Evolutionary conservation across 495 filamentous ascomycete species (phyloP), one percentile per base, ranked within the genome.

Genomic region (Glarea lozoyensis): DNA sequence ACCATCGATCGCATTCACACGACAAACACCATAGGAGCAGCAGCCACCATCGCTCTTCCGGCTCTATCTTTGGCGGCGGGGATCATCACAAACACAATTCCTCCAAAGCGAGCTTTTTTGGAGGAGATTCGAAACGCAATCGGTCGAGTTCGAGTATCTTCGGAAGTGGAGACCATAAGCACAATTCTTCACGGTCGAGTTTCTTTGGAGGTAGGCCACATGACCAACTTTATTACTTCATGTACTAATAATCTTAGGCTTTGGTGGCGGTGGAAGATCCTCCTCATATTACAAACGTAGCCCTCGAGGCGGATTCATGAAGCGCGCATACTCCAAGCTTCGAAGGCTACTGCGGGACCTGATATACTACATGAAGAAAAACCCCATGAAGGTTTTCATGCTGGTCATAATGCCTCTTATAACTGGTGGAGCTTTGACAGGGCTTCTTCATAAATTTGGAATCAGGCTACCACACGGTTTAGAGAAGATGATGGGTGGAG

Each of bases 341-440:
- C 80, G 76, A 53, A 79, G 78, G 19, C 66, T 89, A 21, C 58
- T 93, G 21, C 81, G 82, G 42, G 77, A 88, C 49, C 73, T 94
- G 10, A 70, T 73, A 50, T 70, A 76, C 58, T 93, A 88, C 60
- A 81, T 82, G 42, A 78, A 84, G 55, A 68, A 75, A 6, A 77
- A 94, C 57, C 88, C 88, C 0, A 52, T 86, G 50, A 92, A 89
- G 62, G 81, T 90, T 2, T 79, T 93, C 61, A 76, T 89, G 67
- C 69, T 92, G 13, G 81, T 93, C 22, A 75, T 93, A 40, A 72
- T 94, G 69, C 88, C 88, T 15, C 68, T 96, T 35, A 65, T 94
- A 43, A 86, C 81, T 0, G 85, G 85, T 37, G 88, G 88, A 4
- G 80, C 85, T 19, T 60, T 96, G 53, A 73, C 75, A 2, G 79